Percentiles rank a stretch among this genome's conserved stretches.
Evolutionary conservation across 208 protist species (phyloP).

Genomic region (Leishmania arabica): DNA sequence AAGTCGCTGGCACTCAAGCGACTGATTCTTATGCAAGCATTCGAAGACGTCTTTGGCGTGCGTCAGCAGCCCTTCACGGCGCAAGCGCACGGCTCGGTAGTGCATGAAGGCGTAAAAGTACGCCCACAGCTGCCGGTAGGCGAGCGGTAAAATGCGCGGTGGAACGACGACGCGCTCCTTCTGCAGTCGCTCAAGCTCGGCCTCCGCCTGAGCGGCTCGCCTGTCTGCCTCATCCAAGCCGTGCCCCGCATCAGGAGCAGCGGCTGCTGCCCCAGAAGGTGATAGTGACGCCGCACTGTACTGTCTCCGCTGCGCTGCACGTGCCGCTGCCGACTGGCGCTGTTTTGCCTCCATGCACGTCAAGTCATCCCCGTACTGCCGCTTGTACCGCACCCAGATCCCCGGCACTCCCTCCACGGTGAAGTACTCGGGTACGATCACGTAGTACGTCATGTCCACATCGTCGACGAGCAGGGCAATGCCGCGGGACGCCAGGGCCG

Average conservation of each 20-base stretch:
- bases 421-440: conserved; percentile 45
- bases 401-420: conserved; percentile 34
- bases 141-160: conserved; percentile 20
- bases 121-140: conserved; percentile 50
- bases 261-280: background rate
- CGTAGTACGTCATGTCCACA: conserved; percentile 29
- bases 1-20: conserved; percentile 5
- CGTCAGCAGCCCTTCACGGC: background rate
- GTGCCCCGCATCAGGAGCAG: background rate
- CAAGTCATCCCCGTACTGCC: conserved; percentile 9
- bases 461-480: conserved; percentile 48
- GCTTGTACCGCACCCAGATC: conserved; percentile 38
- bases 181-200: conserved; percentile 17
- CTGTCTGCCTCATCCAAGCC: background rate
- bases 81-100: conserved; percentile 11
- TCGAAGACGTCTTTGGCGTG: background rate
- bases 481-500: conserved; percentile 27
- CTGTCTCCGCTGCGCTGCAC: background rate
- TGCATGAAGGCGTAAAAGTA: conserved; percentile 68
- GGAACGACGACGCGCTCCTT: conserved; percentile 23
- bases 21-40: background rate
- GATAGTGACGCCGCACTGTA: background rate
- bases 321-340: background rate
- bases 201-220: conserved; percentile 4
- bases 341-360: background rate